These are phyloP conservation scores for Plasmodium inui DNA, from an alignment of 169 alveolate species.

Conservation along the genomic window DNA sequence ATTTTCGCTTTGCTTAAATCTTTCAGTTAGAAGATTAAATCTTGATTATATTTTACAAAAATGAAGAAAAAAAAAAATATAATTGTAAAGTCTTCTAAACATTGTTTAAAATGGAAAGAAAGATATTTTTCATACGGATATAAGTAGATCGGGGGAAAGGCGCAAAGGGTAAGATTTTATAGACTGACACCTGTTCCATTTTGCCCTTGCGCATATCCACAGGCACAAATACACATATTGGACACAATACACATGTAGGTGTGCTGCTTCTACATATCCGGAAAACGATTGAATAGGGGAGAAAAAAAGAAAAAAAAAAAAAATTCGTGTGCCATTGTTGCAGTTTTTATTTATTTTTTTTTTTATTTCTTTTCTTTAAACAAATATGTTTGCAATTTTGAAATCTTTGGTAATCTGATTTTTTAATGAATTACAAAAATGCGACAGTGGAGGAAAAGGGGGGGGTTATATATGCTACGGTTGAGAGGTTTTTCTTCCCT, in stretches of 20 bases:
- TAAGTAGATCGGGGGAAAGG: background rate
- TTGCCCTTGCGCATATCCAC: background rate
- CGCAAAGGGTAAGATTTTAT: background rate
- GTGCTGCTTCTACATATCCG: constrained; percentile 2
- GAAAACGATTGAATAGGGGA: background rate
- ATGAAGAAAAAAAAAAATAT: constrained; percentile 10
- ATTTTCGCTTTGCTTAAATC: constrained; percentile 38
- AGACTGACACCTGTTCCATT: background rate
- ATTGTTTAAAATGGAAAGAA: background rate
- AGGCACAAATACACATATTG: background rate
- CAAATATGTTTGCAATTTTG: constrained; percentile 33
- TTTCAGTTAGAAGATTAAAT: constrained; percentile 41
- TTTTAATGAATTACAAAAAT: constrained; percentile 48
- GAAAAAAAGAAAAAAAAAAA: constrained; percentile 10
- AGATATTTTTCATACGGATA: background rate
- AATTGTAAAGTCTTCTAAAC: background rate
- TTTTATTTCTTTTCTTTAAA: constrained; percentile 47
- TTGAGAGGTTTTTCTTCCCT: background rate
- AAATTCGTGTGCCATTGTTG: background rate
- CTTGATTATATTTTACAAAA: constrained; percentile 6
- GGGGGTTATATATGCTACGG: background rate
- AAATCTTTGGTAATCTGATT: constrained; percentile 75
- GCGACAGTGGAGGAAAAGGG: background rate
- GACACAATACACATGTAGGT: background rate
- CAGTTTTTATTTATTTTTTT: background rate